Percentiles rank a stretch among this genome's conserved stretches.
phyloP scores from a whole-genome alignment of 352 stramenopile species.

The Phytophthora pluvialis region DNA sequence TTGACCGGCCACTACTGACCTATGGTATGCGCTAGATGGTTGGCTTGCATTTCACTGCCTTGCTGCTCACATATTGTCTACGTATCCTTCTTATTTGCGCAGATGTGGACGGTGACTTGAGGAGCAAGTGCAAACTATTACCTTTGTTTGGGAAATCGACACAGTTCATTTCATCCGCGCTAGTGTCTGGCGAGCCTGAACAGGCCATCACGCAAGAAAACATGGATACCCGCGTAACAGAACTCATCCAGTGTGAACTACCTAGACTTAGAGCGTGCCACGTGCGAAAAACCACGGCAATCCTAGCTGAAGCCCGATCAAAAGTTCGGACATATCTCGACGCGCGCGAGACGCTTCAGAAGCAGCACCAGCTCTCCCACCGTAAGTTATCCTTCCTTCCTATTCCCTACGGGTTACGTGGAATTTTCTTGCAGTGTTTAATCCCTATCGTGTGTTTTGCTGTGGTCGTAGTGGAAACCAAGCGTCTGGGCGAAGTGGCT shows the following conservation, averaged over 20 bases:
- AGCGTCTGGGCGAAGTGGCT: slow-evolving; percentile 27
- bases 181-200: slow-evolving; percentile 15
- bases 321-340: slow-evolving; percentile 41
- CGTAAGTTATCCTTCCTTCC: slow-evolving; percentile 15
- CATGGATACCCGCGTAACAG: slow-evolving; percentile 52
- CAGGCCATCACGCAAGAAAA: slow-evolving; percentile 43
- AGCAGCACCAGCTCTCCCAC: not conserved
- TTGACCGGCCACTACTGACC: slow-evolving; percentile 41
- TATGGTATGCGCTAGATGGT: slow-evolving; percentile 43
- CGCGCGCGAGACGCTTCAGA: slow-evolving; percentile 23
- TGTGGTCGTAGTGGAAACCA: slow-evolving; percentile 18
- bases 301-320: slow-evolving; percentile 49
- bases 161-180: slow-evolving; percentile 34
- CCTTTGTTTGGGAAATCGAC: slow-evolving; percentile 52
- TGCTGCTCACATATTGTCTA: slow-evolving; percentile 10
- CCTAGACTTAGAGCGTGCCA: slow-evolving; percentile 61
- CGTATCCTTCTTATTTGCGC: slow-evolving; percentile 6
- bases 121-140: slow-evolving; percentile 54
- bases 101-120: slow-evolving; percentile 58
- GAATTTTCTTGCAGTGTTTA: not conserved
- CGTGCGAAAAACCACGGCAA: slow-evolving; percentile 50
- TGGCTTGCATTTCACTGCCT: not conserved
- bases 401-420: not conserved
- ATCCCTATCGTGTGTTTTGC: slow-evolving; percentile 2
- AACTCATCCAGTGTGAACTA: slow-evolving; percentile 49